These are phyloP conservation scores for Acarospora socialis DNA, from an alignment of 2,329 filamentous ascomycete genomes.

Conservation along the genomic window DNA sequence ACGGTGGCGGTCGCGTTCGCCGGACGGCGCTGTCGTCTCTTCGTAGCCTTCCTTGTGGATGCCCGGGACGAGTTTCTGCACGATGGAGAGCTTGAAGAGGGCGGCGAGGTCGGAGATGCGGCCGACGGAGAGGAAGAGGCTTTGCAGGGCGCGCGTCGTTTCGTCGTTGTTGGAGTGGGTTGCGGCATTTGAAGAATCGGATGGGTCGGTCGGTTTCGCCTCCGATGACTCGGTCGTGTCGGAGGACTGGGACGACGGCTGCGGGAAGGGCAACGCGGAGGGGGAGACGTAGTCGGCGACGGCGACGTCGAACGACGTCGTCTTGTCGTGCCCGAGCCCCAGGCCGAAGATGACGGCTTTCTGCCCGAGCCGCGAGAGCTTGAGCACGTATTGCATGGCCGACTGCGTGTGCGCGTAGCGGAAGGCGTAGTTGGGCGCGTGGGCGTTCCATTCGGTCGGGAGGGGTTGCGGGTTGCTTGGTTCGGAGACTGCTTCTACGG, in stretches of 20 bases:
- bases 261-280: slow-evolving; percentile 39
- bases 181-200: no score
- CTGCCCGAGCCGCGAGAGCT: slow-evolving; percentile 64
- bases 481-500: slow-evolving; percentile 42
- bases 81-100: slow-evolving; percentile 61
- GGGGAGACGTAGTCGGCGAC: slow-evolving; percentile 61
- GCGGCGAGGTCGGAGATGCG: slow-evolving; percentile 56
- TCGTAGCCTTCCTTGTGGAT: slow-evolving; percentile 68
- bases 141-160: slow-evolving; percentile 25
- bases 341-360: slow-evolving; percentile 76
- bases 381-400: slow-evolving; percentile 68
- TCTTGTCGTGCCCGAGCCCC: slow-evolving; percentile 66
- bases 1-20: slow-evolving; percentile 7
- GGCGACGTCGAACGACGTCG: slow-evolving; percentile 60
- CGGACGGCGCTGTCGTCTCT: slow-evolving; percentile 28
- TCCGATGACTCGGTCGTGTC: slow-evolving; percentile 31
- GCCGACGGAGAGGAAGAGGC: slow-evolving; percentile 59
- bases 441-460: slow-evolving; percentile 66
- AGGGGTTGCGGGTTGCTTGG: slow-evolving; percentile 45
- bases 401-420: slow-evolving; percentile 78
- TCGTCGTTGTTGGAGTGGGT: no score
- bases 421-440: slow-evolving; percentile 57
- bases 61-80: slow-evolving; percentile 70
- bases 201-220: slow-evolving; percentile 25
- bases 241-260: slow-evolving; percentile 40